phyloP scores from a whole-genome alignment of 1,139 yeast species.

The Kodamaea arcana region DNA sequence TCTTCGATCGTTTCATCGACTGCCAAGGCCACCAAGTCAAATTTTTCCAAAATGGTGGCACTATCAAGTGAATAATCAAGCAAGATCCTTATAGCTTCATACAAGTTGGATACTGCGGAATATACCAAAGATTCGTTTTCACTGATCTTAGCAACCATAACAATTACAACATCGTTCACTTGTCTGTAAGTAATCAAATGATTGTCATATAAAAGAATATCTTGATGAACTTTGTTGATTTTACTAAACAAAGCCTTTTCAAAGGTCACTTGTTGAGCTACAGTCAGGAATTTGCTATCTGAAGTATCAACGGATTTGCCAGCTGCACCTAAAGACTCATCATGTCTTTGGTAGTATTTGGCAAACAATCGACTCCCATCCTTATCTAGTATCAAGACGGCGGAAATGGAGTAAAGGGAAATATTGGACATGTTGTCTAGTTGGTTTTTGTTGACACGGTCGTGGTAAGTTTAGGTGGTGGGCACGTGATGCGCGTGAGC shows the following conservation, averaged over 20 bases:
- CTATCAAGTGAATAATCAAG: conserved; percentile 76
- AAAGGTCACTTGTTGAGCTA: conserved; percentile 68
- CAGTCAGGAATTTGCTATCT: conserved; percentile 24
- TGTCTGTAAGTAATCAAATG: conserved; percentile 82
- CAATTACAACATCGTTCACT: conserved; percentile 67
- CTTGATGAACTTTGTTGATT: conserved; percentile 76
- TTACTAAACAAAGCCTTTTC: conserved; percentile 71
- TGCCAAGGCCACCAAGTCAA: conserved; percentile 80
- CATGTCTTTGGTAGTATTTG: conserved; percentile 65
- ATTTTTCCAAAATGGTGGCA: conserved; percentile 72
- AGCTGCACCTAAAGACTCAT: conserved; percentile 9
- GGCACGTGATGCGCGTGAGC: too few species aligned
- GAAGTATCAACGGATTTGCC: conserved; percentile 1
- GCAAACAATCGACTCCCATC: conserved; percentile 80
- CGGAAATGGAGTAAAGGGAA: conserved; percentile 74
- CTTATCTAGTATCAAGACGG: conserved; percentile 73
- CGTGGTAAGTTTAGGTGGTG: too few species aligned
- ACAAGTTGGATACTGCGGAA: conserved; percentile 72
- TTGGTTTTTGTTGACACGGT: neutral
- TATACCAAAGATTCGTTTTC: conserved; percentile 86
- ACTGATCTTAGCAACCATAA: conserved; percentile 66
- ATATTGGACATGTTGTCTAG: conserved; percentile 47
- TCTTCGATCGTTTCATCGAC: conserved; percentile 91
- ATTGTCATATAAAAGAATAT: conserved; percentile 74
- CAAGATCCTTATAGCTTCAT: conserved; percentile 76